Conservation (phyloP, 2,329 filamentous ascomycete species). For the Fusarium odoratissimum region DNA sequence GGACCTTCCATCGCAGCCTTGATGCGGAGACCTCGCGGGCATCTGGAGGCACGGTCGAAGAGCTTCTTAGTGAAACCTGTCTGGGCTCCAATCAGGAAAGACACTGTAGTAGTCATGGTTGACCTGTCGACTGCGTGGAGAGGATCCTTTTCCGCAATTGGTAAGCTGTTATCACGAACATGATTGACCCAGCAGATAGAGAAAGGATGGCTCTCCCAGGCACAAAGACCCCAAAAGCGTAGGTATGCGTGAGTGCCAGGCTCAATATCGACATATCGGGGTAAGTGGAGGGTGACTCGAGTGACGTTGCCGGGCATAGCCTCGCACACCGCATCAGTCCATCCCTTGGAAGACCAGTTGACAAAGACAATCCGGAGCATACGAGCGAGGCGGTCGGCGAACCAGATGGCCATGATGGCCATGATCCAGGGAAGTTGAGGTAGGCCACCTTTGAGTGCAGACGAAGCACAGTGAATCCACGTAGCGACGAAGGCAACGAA, state of each 20-base stretch:
- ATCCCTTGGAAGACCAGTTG: conserved; percentile 70
- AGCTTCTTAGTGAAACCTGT: conserved; percentile 89
- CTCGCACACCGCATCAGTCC: conserved; percentile 74
- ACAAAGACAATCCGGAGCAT: conserved; percentile 72
- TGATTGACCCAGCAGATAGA: conserved; percentile 80
- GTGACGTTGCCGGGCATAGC: conserved; percentile 76
- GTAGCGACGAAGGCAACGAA: conserved; percentile 75
- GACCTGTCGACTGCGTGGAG: conserved; percentile 55
- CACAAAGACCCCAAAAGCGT: conserved; percentile 72
- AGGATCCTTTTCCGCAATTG: conserved; percentile 56
- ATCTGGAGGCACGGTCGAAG: conserved; percentile 73
- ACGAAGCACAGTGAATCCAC: conserved; percentile 80
- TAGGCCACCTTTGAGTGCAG: conserved; percentile 72
- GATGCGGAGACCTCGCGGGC: conserved; percentile 68
- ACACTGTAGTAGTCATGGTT: conserved; percentile 68
- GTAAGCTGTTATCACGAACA: conserved; percentile 54
- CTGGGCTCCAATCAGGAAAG: conserved; percentile 87
- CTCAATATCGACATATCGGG: conserved; percentile 72
- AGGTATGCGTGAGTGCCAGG: conserved; percentile 82
- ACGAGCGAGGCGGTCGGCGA: conserved; percentile 73
- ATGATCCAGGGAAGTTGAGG: conserved; percentile 81
- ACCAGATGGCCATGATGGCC: conserved; percentile 81
- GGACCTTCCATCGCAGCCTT: conserved; percentile 88
- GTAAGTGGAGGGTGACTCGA: conserved; percentile 76
- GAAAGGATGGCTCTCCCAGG: conserved; percentile 82